A percentile compares a stretch with the other conserved stretches of the same genome.
Conservation (phyloP, 2,329 filamentous ascomycete genomes). For the Paecilomyces fulvus region DNA sequence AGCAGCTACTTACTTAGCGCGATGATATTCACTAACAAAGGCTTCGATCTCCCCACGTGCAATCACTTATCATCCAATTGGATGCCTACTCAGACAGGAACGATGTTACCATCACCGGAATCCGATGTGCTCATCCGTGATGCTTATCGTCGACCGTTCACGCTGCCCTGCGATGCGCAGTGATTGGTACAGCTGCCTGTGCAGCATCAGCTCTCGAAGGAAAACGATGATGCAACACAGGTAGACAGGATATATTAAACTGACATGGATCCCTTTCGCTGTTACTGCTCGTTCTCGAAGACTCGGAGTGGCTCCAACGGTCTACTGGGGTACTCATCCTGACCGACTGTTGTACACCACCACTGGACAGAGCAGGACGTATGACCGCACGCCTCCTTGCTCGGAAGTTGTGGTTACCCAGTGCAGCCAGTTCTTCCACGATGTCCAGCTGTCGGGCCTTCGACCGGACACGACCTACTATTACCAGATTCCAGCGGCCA, state of each 20-base stretch:
- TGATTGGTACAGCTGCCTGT: neutral
- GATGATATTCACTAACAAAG: neutral
- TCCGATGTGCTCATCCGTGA: neutral
- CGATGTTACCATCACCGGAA: neutral
- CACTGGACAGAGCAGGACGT: slow-evolving; percentile 35
- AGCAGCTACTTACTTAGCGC: neutral
- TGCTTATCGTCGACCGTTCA: neutral
- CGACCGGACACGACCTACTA: slow-evolving; percentile 42
- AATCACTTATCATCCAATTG: neutral
- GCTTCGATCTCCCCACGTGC: neutral
- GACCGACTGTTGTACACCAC: slow-evolving; percentile 26
- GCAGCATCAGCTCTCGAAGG: neutral
- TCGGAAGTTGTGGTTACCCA: slow-evolving; percentile 39
- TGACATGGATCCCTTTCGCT: neutral
- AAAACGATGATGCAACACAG: neutral
- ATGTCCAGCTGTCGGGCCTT: slow-evolving; percentile 38
- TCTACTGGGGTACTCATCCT: slow-evolving; percentile 36
- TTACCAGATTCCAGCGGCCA: slow-evolving; percentile 42
- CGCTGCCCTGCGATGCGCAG: neutral
- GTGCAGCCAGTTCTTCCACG: slow-evolving; percentile 46
- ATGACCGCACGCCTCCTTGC: slow-evolving; percentile 44
- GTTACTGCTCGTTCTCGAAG: neutral
- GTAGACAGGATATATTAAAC: neutral
- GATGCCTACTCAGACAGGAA: neutral
- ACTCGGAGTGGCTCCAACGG: slow-evolving; percentile 35